Evolutionary conservation across 73 alveolate species (phyloP).

Genomic region (Tetrahymena malaccensis): DNA sequence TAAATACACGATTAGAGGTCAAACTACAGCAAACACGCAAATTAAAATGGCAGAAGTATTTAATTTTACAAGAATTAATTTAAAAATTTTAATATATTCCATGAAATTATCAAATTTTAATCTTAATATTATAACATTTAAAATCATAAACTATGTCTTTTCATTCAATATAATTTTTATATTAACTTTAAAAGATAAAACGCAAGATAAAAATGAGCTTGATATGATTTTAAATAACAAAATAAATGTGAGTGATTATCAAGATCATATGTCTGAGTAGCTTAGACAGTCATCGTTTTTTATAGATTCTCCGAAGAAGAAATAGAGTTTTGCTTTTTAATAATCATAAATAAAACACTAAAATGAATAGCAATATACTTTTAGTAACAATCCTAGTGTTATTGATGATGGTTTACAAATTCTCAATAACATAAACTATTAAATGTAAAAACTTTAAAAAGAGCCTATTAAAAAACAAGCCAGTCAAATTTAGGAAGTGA

Average conservation of each 20-base stretch:
- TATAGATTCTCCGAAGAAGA: background rate
- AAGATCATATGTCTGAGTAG: background rate
- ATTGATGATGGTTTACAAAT: background rate
- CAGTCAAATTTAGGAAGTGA: background rate
- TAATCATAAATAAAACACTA: background rate
- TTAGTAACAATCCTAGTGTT: background rate
- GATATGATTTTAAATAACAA: background rate
- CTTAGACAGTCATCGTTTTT: background rate
- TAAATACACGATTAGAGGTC: background rate
- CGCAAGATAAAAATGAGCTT: background rate
- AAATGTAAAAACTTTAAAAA: background rate
- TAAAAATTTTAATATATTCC: too few relatives aligned
- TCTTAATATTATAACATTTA: too few relatives aligned
- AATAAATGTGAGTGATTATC: background rate
- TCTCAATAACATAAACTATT: background rate
- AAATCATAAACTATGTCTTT: too few relatives aligned
- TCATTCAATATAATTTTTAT: background rate
- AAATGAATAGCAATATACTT: background rate
- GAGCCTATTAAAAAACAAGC: background rate
- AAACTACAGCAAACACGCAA: background rate
- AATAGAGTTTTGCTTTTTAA: background rate
- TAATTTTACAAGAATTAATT: background rate
- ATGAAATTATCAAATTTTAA: too few relatives aligned
- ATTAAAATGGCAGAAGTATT: background rate
- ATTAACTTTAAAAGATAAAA: background rate